Conservation (phyloP, 495 filamentous ascomycete species). For the Penicillium paxilli region DNA sequence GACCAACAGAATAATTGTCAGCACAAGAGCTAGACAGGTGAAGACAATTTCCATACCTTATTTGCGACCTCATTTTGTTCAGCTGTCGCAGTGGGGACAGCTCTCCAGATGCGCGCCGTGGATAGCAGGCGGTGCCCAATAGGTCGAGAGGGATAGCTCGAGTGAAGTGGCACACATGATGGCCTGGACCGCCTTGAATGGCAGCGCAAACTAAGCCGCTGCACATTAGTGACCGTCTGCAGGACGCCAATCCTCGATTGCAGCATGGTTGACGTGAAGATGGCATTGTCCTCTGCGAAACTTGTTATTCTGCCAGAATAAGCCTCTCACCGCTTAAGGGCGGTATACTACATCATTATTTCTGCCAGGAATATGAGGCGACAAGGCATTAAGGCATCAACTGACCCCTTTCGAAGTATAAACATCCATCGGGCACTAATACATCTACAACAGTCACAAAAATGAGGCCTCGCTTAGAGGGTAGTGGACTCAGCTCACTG, state of each 20-base stretch:
- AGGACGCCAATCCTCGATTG: slow-evolving; percentile 23
- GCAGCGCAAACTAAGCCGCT: slow-evolving; percentile 3
- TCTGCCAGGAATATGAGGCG: background rate
- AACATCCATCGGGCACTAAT: too few relatives aligned
- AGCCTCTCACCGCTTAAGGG: slow-evolving; percentile 1
- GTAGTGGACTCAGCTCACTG: too few relatives aligned
- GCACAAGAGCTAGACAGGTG: background rate
- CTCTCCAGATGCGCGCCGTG: slow-evolving; percentile 7
- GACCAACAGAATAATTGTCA: background rate
- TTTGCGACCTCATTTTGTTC: background rate
- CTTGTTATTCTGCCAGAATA: slow-evolving; percentile 18
- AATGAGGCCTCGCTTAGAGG: too few relatives aligned
- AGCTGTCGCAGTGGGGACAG: background rate
- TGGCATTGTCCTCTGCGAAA: slow-evolving; percentile 17
- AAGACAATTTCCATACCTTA: background rate
- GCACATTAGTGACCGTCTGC: slow-evolving; percentile 15
- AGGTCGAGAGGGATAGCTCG: background rate
- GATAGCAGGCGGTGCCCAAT: slow-evolving; percentile 9
- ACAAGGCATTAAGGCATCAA: background rate
- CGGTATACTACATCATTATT: background rate
- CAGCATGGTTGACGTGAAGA: slow-evolving; percentile 21
- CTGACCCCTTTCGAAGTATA: background rate
- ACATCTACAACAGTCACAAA: background rate
- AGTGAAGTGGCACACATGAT: background rate
- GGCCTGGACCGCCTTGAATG: slow-evolving; percentile 1